Evolutionary conservation across 306 rosid genomes (phyloP), one percentile per base, ranked within the genome.

Genomic region (Aeschynomene evenia): DNA sequence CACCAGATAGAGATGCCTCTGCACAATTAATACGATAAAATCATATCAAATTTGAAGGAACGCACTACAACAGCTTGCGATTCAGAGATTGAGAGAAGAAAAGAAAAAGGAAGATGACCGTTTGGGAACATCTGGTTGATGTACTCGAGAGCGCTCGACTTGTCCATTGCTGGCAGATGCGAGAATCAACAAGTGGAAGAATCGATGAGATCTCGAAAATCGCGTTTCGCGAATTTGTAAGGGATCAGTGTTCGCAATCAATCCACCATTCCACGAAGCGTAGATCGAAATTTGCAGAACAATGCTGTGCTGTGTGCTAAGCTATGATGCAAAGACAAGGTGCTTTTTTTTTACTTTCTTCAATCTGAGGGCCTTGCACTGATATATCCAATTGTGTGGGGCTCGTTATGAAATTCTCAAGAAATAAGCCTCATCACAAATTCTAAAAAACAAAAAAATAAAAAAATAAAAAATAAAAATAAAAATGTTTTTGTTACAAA

Each of bases 51-150:
- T 14, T 13, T 1, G 2, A 43, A 43, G 8, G 8, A 43, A 43
- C 50, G 4, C 50, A n/a, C 18, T 14, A 14, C 45, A 21, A 68
- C 14, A 21, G 15, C 1, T 51, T 45, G 52, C 9, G 13, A 19
- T 11, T 46, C 45, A 9, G 68, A 39, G 34, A 53, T 20, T 56
- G 49, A 3, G 55, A 77, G 31, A 45, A 18, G 21, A 20, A 18
- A 12, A 39, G 10, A 39, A 2, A 13, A 9, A 12, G 11, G 12
- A 39, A 39, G 50, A 29, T 4, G 23, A 94, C 98, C 98, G 66
- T 90, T 88, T 68, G 98, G 98, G 81, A 94, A 94, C 98, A 90
- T 90, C 82, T 94, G 98, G 66, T 94, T 94, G 83, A 94, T 94
- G 75, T 94, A 94, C 46, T 90, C 98, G 77, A 94, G 78, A 31